Conservation (phyloP, 2,329 filamentous ascomycete genomes). For the Aspergillus fijiensis region DNA sequence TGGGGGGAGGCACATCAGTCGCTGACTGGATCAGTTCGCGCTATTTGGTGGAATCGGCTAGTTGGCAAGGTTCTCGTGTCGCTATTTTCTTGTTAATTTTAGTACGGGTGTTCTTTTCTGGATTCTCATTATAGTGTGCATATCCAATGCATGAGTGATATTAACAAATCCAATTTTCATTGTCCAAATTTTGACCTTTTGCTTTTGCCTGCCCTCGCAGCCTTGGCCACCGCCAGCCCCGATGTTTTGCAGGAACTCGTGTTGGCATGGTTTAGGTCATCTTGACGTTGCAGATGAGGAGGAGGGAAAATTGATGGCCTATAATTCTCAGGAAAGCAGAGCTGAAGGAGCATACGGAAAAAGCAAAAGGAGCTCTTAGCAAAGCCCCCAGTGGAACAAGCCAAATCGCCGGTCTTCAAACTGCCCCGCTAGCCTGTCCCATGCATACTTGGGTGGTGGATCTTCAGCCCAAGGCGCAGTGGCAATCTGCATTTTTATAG, state of each 20-base stretch:
- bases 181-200: background rate
- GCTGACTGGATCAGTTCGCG: background rate
- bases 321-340: background rate
- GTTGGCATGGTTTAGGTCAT: conserved; percentile 4
- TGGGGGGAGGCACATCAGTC: background rate
- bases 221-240: background rate
- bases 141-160: background rate
- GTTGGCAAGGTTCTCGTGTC: background rate
- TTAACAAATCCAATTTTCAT: background rate
- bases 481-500: background rate
- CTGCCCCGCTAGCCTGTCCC: background rate
- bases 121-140: background rate
- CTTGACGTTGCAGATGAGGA: conserved; percentile 3
- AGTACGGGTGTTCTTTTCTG: too few relatives aligned
- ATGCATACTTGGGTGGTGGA: background rate
- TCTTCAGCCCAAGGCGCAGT: conserved; percentile 3
- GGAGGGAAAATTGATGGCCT: background rate
- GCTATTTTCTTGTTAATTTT: too few relatives aligned
- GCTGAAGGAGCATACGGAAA: background rate
- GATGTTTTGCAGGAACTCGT: conserved; percentile 6
- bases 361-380: conserved; percentile 1
- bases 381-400: background rate
- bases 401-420: background rate
- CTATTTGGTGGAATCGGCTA: background rate
- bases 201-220: background rate